Base-by-base conservation (phyloP, 306 rosid species). In the Rosa persica region DNA sequence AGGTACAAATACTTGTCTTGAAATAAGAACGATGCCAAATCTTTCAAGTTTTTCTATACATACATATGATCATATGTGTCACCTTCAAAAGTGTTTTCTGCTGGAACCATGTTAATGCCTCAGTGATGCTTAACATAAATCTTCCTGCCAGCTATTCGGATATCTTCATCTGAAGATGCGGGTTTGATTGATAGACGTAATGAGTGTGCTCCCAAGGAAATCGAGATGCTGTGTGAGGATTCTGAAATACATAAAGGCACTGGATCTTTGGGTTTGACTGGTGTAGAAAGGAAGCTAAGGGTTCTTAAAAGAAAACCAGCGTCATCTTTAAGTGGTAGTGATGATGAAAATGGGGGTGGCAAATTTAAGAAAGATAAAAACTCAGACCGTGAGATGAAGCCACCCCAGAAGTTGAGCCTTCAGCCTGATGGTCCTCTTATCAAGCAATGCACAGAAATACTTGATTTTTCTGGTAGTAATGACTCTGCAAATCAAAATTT, bases 231-330 rank as follows among this genome's bases (percentile, higher is more conserved):
- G 6, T 65, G 70, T 38, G 46, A 17, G 46, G 36, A 36, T 6
- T 38, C 70, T 16, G 23, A 36, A 34, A 38, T 36, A 1, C 70
- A 65, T 19, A 38, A 65, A 17, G 46, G 38, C 70, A 38, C 70
- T 16, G 70, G 10, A 19, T 65, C 70, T 16, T 36, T 38, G 44
- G 23, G 44, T 36, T 3, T 65, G 70, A 36, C 46, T 36, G 70
- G 70, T 65, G 6, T 36, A 65, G 70, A 74, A 44, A 23, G 27
- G 20, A 34, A 51, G 20, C 62, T 25, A n/a, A 61, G 43, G 38
- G 38, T 74, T 34, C 81, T n/a, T 42, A 84, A 81, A 79, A 78
- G 85, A 81, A 81, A 64, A 70, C 66, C 38, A 39, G 15, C 34
- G 46, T 74, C 80, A 25, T 23, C 58, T 64, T 12, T 73, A 51